Evolutionary conservation across 768 basidiomycete genomes (phyloP), one percentile per base, ranked within the genome.

Genomic region (Russula ochroleuca): DNA sequence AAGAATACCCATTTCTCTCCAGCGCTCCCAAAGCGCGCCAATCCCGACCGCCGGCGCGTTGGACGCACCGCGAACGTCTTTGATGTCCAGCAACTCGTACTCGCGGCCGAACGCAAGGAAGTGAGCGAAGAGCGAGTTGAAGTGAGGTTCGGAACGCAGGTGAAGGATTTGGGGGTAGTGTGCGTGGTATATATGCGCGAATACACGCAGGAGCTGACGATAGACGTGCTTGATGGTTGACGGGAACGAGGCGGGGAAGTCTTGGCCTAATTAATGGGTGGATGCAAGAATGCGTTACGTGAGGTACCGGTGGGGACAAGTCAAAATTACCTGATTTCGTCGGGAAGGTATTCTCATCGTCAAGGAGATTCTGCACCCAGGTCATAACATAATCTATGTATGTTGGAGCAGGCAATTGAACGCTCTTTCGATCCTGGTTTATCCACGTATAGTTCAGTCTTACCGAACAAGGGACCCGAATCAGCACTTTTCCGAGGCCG

Each of bases 361-460:
- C 92, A 37, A 98, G 80, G 31, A 96, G 81, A 72, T 91, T 94
- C 74, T 98, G 96, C 31, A 97, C 84, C 80, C 93, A 94, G 5
- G 94, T 93, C 89, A 98, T 94, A 70, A 98, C 96, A 67, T 92
- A 96, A 79, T 98, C 96, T 70, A 98, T 93, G 75, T 98, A 98
- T 1, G 92, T 95, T 7, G 96, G 94, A 15, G 96, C 96, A 1
- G 96, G 87, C 0, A 98, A 80, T 67, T 88, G 80, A 28, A 94
- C 87, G 64, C 88, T 87, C 72, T 93, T 92, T 63, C 94, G 90
- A 71, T 87, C 90, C 70, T 92, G 89, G 71, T 92, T 95, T 63
- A 90, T 87, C 96, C 96, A 98, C 1, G 87, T 87, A 76, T 97
- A 98, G 75, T 92, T 94, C 72, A 97, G 78, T 38, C 94, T 97